A percentile compares a stretch with the other conserved stretches of the same genome.
Evolutionary conservation across 768 basidiomycete species (phyloP).

Genomic region (Kwoniella sp.): DNA sequence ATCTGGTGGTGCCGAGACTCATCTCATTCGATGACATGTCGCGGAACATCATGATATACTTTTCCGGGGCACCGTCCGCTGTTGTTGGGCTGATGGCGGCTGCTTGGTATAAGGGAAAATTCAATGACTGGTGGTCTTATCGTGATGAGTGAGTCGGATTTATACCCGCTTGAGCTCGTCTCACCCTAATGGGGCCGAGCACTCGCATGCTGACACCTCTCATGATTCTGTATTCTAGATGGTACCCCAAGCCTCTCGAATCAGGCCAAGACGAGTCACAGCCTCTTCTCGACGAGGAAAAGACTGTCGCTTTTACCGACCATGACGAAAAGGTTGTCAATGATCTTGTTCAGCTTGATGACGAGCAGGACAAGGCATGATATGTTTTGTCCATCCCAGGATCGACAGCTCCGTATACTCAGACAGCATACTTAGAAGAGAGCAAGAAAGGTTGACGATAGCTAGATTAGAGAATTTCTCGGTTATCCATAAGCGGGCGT

Average conservation of each 20-base stretch:
- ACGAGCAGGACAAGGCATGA: no score
- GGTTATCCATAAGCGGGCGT: no score
- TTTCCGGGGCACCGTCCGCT: neutral
- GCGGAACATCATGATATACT: neutral
- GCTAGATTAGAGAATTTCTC: no score
- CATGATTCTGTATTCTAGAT: no score
- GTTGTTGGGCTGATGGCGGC: neutral
- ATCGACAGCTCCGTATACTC: no score
- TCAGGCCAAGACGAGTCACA: neutral
- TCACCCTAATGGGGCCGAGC: no score
- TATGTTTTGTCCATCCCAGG: no score
- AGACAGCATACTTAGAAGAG: no score
- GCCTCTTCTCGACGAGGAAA: neutral
- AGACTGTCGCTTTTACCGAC: neutral
- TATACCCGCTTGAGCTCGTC: no score
- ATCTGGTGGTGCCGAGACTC: neutral
- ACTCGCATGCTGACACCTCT: no score
- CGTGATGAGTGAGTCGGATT: neutral
- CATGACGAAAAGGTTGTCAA: neutral
- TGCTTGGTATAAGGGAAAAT: neutral
- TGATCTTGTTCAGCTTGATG: neutral
- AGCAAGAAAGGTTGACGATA: no score
- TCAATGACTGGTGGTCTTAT: neutral
- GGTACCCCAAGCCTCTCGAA: neutral
- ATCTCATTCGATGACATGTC: neutral